Evolutionary conservation across 805 yeast species (phyloP).

Genomic region (Yarrowia bubula): DNA sequence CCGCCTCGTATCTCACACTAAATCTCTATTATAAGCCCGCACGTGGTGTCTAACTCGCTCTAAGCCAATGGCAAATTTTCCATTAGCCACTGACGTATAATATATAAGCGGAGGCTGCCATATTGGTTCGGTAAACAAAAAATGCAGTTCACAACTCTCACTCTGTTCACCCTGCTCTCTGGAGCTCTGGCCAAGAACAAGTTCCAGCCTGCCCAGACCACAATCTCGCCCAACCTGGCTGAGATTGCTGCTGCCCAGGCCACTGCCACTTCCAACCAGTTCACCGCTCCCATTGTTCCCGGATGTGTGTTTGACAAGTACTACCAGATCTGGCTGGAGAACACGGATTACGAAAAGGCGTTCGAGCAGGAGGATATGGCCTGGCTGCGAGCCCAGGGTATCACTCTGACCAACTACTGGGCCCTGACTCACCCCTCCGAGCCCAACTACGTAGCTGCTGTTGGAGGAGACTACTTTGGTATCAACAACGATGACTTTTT

Average conservation of each 20-base stretch:
- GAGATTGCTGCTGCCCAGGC: constrained; percentile 9
- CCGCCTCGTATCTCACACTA: too few relatives aligned
- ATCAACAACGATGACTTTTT: constrained; percentile 49
- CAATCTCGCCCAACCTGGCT: background rate
- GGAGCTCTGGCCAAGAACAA: background rate
- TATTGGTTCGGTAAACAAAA: background rate
- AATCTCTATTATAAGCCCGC: background rate
- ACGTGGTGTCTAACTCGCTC: background rate
- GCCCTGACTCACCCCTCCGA: constrained; percentile 53
- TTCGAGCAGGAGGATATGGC: constrained; percentile 46
- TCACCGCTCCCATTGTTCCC: background rate
- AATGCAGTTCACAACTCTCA: background rate
- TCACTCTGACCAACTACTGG: constrained; percentile 51
- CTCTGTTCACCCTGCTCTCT: background rate
- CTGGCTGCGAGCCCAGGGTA: constrained; percentile 47
- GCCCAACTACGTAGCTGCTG: constrained; percentile 53
- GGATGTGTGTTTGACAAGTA: constrained; percentile 43
- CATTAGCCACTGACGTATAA: background rate
- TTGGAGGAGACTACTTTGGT: constrained; percentile 53
- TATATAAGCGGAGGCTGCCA: background rate
- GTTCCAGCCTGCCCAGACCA: constrained; percentile 3
- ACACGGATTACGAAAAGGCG: constrained; percentile 53
- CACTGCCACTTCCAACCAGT: constrained; percentile 2
- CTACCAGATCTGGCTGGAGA: constrained; percentile 50
- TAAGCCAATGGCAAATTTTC: background rate